Evolutionary conservation across 371 early-diverging fungal species (phyloP).

Genomic region (Parasitella parasitica): DNA sequence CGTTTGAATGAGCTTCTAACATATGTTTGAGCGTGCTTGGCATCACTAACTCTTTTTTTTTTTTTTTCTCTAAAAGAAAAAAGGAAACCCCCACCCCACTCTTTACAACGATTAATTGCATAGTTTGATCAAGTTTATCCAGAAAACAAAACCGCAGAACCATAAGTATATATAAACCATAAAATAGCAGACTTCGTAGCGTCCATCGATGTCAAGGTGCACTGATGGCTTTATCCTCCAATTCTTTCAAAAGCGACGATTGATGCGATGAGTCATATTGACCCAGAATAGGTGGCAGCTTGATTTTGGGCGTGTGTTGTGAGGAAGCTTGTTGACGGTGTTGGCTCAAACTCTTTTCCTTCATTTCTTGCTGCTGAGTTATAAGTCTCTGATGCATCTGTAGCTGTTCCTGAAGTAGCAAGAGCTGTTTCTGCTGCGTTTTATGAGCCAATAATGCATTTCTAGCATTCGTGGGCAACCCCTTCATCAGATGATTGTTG

Average conservation of each 20-base stretch:
- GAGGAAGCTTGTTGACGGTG: background rate
- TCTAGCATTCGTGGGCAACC: conserved; percentile 17
- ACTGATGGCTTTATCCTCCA: conserved; percentile 15
- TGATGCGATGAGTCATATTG: conserved; percentile 7
- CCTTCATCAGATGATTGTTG: conserved; percentile 4
- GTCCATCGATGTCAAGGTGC: conserved; percentile 1
- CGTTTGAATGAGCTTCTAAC: no score
- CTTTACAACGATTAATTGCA: no score
- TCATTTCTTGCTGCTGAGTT: conserved; percentile 30
- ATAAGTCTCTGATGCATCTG: conserved; percentile 41
- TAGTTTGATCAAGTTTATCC: no score
- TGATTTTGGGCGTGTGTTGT: background rate
- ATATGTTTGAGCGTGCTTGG: no score
- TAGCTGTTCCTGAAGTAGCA: conserved; percentile 44
- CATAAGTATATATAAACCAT: no score
- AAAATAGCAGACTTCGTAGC: background rate
- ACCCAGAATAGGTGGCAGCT: conserved; percentile 18
- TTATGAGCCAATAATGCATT: conserved; percentile 42
- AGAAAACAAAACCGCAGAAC: no score
- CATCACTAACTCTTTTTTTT: no score
- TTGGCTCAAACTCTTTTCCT: conserved; percentile 5
- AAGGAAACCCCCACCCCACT: no score
- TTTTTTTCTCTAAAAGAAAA: no score
- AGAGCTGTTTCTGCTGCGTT: conserved; percentile 37
- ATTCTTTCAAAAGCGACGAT: conserved; percentile 2